Conservation (phyloP, 179 eudicot species). For the Silene vulgaris region DNA sequence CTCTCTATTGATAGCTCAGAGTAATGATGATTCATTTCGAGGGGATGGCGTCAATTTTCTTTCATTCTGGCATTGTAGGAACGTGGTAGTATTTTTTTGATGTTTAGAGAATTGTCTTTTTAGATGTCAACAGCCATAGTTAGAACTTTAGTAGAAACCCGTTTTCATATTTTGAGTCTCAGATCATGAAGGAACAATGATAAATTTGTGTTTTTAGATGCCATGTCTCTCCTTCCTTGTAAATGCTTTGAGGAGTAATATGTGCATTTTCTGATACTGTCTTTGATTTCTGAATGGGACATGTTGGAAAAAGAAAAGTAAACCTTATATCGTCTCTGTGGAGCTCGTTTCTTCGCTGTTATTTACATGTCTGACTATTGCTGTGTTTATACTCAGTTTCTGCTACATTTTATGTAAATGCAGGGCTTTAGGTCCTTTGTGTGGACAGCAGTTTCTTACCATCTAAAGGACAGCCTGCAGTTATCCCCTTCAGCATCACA, state of each 20-base stretch:
- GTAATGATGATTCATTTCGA: neutral
- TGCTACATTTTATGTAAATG: constrained; percentile 22
- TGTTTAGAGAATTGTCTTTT: neutral
- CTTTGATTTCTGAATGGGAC: neutral
- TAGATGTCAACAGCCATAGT: neutral
- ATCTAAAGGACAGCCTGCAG: constrained; percentile 71
- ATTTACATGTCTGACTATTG: neutral
- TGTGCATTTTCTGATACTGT: neutral
- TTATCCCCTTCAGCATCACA: constrained; percentile 90
- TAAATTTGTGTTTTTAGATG: neutral
- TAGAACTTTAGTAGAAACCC: neutral
- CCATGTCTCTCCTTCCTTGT: neutral
- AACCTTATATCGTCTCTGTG: neutral
- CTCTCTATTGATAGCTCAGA: neutral
- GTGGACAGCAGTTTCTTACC: constrained; percentile 95
- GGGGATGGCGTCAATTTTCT: neutral
- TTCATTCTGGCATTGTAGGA: neutral
- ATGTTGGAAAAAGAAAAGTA: too few relatives aligned
- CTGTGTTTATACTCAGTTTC: neutral
- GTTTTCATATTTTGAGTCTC: neutral
- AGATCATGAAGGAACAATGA: neutral
- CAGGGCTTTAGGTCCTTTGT: constrained; percentile 98
- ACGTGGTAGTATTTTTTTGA: neutral
- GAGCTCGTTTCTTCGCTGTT: neutral
- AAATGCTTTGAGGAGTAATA: neutral